Base-by-base conservation (phyloP, 176 grass and related monocot species). In the Eragrostis nindensis region DNA sequence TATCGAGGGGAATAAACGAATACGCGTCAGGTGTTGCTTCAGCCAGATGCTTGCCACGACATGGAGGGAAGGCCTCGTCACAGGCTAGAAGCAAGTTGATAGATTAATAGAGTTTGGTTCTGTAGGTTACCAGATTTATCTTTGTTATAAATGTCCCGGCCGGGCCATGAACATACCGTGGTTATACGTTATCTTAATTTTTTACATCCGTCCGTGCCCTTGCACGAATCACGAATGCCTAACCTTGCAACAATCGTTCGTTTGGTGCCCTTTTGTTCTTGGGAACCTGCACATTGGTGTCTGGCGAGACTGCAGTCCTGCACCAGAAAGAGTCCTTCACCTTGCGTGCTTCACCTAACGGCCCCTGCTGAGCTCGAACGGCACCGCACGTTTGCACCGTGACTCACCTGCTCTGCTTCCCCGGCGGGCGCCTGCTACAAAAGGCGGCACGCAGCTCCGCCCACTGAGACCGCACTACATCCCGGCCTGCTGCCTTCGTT, bases 1-100 rank as follows among this genome's bases (percentile, higher is more conserved):
- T 27, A 38, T 79, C 16, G 22, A 69, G 18, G 61, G 81, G 75
- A 80, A 80, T 69, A 80, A 89, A 70, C 44, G 53, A 46, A 46
- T 80, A 15, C 14, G 16, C 47, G 48, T 46, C 57, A 82, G 60
- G 49, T 71, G 54, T 89, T 49, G 48, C 65, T 66, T 66, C 9
- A 70, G 4, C 47, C 40, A 66, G 71, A 66, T 80, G 65, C 80
- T 89, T 71, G 49, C 61, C 61, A 21, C 47, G 27, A 10, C 40
- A 65, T 5, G 9, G 6, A 76, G 75, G 0, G 26, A 5, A 47
- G 3, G 62, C 44, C 12, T 85, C 3, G 66, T 26, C 50, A 41
- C 17, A 45, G 26, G 36, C 75, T 15, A 45, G 47, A 71, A 66
- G 64, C 71, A 71, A 77, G 77, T 42, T 49, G 71, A n/a, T 36